Evolutionary conservation across 345 rosid genomes (phyloP).

Genomic region (Syzygium aromaticum): DNA sequence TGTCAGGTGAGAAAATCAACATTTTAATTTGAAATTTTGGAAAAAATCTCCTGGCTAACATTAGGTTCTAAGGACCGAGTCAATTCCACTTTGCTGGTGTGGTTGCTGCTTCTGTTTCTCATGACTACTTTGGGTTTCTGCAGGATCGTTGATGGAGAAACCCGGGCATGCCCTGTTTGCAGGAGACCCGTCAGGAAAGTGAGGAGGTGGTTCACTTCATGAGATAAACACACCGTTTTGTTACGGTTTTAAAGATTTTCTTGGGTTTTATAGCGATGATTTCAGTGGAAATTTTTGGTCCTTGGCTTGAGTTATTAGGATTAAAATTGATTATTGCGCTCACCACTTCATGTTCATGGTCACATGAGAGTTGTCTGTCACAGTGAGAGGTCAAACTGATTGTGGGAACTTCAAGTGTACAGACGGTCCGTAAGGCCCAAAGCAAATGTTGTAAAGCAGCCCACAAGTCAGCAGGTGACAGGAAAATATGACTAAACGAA

Average conservation of each 20-base stretch:
- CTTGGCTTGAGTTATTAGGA: not conserved
- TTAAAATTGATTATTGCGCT: not conserved
- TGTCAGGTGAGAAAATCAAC: not conserved
- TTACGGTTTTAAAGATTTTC: no score
- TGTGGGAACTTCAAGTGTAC: not conserved
- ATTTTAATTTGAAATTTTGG: not conserved
- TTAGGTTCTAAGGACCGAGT: not conserved
- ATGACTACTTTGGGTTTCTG: not conserved
- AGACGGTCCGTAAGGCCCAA: not conserved
- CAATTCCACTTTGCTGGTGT: not conserved
- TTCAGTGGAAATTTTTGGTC: not conserved
- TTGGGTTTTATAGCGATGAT: not conserved
- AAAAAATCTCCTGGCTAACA: not conserved
- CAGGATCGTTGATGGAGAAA: constrained; percentile 38
- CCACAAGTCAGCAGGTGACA: not conserved
- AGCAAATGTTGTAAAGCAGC: not conserved
- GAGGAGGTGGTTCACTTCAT: constrained; percentile 24
- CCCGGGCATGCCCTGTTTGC: constrained; percentile 37
- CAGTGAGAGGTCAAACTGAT: not conserved
- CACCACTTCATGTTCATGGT: not conserved
- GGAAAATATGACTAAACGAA: not conserved
- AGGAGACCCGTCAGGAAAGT: constrained; percentile 36
- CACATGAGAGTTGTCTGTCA: not conserved
- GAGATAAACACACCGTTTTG: not conserved
- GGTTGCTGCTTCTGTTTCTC: not conserved